Evolutionary conservation across 1,284 basidiomycete genomes (phyloP), one percentile per base, ranked within the genome.

Genomic region (Tausonia pullulans): DNA sequence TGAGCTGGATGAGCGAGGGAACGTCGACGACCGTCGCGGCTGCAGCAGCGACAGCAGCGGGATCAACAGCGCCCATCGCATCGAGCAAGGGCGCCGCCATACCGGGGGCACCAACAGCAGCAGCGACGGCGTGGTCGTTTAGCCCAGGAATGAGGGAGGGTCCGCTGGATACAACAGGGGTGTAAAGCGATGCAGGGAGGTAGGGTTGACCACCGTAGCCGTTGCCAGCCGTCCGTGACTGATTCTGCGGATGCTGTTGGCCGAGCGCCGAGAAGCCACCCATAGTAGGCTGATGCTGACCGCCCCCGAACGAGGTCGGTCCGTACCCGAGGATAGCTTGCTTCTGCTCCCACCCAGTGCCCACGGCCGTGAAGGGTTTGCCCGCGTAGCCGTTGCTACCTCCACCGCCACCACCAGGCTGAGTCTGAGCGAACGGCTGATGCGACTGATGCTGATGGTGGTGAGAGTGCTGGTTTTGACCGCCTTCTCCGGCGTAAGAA

Each of bases 261-360:
- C 27, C 27, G 27, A 27, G 27, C 27, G 27, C 27, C 27, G 27
- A 27, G 27, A 27, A 27, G 27, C 27, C 27, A 27, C 27, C 27
- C 27, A 27, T 27, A 2, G 27, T 27, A 27, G 27, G 27, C 27
- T 27, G 27, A 7, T 52, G 51, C 14, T 52, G 51, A 49, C 55
- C 55, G 9, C 54, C 54, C 27, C 8, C 41, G 56, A 27, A 27
- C 27, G 27, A 27, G 27, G 27, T 27, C n/a, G 62, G 49, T 27
- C 62, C 43, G 0, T 41, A 16, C 5, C 65, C 65, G 14, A 63
- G 55, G 52, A 66, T 55, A 14, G 57, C 58, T 9, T 63, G 51
- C 45, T 66, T 66, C 46, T 66, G 65, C 14, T 63, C 65, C 65
- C 65, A 66, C 4, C 65, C 65, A 2, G 58, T 56, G 27, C 65